Percentiles rank a stretch among this genome's conserved stretches.
These are phyloP conservation scores for Exophiala calicioides DNA, from an alignment of 2,329 filamentous ascomycete genomes.

Conservation along the genomic window DNA sequence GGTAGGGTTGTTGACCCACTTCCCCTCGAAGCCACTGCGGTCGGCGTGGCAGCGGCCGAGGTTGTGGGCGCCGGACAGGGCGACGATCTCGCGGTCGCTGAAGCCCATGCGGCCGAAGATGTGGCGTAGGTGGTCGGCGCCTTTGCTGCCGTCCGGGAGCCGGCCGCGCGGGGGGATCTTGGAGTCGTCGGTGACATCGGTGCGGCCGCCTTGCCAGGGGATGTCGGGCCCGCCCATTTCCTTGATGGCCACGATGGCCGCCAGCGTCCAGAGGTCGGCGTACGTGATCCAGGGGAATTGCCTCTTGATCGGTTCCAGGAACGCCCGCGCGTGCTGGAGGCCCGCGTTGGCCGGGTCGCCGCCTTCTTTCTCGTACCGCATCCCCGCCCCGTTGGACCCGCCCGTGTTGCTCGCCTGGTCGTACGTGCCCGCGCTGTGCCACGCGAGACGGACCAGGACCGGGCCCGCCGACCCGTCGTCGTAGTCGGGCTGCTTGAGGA, in stretches of 20 bases:
- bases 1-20: slow-evolving; percentile 63
- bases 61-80: slow-evolving; percentile 58
- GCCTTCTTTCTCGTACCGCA: slow-evolving; percentile 66
- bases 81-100: slow-evolving; percentile 62
- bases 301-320: slow-evolving; percentile 63
- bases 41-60: slow-evolving; percentile 58
- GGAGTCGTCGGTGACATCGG: slow-evolving; percentile 62
- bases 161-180: slow-evolving; percentile 61
- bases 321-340: slow-evolving; percentile 63
- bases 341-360: slow-evolving; percentile 67
- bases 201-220: slow-evolving; percentile 59
- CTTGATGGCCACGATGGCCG: slow-evolving; percentile 59
- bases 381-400: slow-evolving; percentile 65
- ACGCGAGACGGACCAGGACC: slow-evolving; percentile 64
- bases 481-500: slow-evolving; percentile 62
- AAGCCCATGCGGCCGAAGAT: slow-evolving; percentile 64
- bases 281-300: slow-evolving; percentile 66
- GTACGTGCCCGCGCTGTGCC: slow-evolving; percentile 67
- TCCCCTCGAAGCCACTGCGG: slow-evolving; percentile 58
- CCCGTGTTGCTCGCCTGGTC: slow-evolving; percentile 61
- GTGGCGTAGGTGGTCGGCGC: slow-evolving; percentile 55
- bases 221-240: slow-evolving; percentile 63
- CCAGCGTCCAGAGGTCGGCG: slow-evolving; percentile 66
- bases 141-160: slow-evolving; percentile 57
- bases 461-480: slow-evolving; percentile 66